Conservation (phyloP, 192 early-diverging fungal genomes). For the Backusella psychrophila region DNA sequence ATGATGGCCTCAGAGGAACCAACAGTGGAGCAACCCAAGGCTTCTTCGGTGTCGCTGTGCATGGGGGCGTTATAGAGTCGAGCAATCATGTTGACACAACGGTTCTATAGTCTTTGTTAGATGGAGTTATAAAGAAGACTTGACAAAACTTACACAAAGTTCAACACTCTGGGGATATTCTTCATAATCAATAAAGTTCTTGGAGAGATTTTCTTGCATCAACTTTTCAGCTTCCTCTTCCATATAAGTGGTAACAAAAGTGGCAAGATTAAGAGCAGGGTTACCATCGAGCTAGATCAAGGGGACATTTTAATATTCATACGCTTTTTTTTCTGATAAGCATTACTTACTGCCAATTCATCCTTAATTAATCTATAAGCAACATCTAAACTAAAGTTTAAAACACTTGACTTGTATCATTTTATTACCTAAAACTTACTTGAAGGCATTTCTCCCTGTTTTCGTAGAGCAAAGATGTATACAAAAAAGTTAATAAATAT, state of each 20-base stretch:
- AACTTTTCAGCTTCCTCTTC: slow-evolving; percentile 76
- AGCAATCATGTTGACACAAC: slow-evolving; percentile 44
- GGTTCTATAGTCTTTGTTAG: slow-evolving; percentile 18
- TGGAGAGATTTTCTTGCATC: slow-evolving; percentile 69
- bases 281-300: slow-evolving; percentile 69
- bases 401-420: no score
- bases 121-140: background rate
- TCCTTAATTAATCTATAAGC: slow-evolving; percentile 40
- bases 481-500: background rate
- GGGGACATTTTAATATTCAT: background rate
- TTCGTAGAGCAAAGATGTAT: background rate
- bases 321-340: no score
- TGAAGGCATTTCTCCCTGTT: slow-evolving; percentile 25
- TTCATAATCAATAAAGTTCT: slow-evolving; percentile 69
- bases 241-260: slow-evolving; percentile 63
- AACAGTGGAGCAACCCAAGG: slow-evolving; percentile 66
- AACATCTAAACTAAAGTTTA: slow-evolving; percentile 17
- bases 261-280: slow-evolving; percentile 73
- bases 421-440: slow-evolving; percentile 8
- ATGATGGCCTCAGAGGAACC: slow-evolving; percentile 83
- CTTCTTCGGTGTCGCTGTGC: slow-evolving; percentile 31
- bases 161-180: slow-evolving; percentile 43
- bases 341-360: slow-evolving; percentile 31
- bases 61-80: slow-evolving; percentile 35
- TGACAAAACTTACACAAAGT: slow-evolving; percentile 31